A percentile compares a stretch with the other conserved stretches of the same genome.
These are phyloP conservation scores for Sisymbrium altissimum DNA, from an alignment of 345 rosid genomes.

Conservation along the genomic window DNA sequence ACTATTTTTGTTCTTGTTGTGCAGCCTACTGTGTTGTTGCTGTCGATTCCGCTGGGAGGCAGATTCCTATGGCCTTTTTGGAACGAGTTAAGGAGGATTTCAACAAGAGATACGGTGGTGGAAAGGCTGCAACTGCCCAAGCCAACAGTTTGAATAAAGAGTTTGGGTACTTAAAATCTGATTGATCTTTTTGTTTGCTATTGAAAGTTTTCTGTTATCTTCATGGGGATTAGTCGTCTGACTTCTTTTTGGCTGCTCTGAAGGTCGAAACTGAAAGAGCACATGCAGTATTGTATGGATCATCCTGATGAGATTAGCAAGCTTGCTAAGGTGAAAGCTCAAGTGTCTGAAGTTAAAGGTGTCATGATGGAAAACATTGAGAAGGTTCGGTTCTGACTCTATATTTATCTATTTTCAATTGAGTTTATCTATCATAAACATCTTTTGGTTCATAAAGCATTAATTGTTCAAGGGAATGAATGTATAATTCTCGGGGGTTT, in stretches of 20 bases:
- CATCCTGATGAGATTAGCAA: slow-evolving; percentile 99
- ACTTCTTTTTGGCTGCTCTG: slow-evolving; percentile 3
- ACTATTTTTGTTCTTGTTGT: slow-evolving; percentile 12
- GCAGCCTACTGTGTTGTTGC: slow-evolving; percentile 98
- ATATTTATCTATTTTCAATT: background rate
- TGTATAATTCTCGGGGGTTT: background rate
- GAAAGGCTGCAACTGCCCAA: slow-evolving; percentile 79
- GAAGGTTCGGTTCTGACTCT: slow-evolving; percentile 52
- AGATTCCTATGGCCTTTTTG: slow-evolving; percentile 84
- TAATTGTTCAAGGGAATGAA: background rate
- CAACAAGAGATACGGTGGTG: slow-evolving; percentile 79
- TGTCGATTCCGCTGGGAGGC: slow-evolving; percentile 79
- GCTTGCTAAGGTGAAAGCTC: slow-evolving; percentile 96
- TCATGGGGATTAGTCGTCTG: background rate
- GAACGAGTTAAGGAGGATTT: slow-evolving; percentile 94
- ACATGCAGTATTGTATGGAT: slow-evolving; percentile 90
- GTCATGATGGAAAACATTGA: slow-evolving; percentile 98
- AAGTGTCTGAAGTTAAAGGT: slow-evolving; percentile 97
- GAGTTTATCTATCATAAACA: background rate
- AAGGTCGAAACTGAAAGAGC: slow-evolving; percentile 89
- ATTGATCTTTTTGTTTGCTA: background rate
- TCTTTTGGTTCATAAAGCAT: background rate
- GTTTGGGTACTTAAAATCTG: slow-evolving; percentile 48
- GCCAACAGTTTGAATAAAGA: slow-evolving; percentile 78
- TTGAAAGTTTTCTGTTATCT: background rate